Evolutionary conservation across 169 alveolate species (phyloP).

Genomic region (Neospora caninum): DNA sequence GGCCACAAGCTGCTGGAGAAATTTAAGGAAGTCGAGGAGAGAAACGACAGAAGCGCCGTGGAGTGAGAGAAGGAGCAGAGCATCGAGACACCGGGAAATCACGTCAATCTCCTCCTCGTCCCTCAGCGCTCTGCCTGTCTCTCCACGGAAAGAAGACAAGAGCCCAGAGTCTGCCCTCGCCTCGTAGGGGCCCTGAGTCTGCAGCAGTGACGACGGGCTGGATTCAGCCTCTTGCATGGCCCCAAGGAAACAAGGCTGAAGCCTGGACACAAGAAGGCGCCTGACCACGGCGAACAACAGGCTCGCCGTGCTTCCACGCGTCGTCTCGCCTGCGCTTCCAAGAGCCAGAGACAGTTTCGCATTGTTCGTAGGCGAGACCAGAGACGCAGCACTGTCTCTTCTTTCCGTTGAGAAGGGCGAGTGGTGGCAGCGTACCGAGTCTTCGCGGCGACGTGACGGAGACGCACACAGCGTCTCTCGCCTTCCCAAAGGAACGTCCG

Average conservation of each 20-base stretch:
- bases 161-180: background rate
- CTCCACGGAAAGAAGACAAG: background rate
- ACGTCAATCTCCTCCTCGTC: background rate
- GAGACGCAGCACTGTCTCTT: background rate
- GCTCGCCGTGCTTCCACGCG: constrained; percentile 5
- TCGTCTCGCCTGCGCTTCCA: background rate
- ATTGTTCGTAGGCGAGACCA: background rate
- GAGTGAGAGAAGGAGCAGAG: background rate
- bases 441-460: background rate
- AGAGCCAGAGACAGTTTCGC: background rate
- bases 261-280: background rate
- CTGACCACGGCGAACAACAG: constrained; percentile 10
- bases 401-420: background rate
- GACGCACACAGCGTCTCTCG: background rate
- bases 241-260: background rate
- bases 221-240: background rate
- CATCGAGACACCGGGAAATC: background rate
- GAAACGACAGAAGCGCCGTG: constrained; percentile 2
- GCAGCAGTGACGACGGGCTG: no score
- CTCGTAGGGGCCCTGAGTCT: background rate
- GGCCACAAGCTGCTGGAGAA: constrained; percentile 11
- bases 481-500: background rate
- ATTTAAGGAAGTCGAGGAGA: background rate
- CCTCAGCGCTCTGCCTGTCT: background rate
- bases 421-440: background rate